Base-by-base conservation (phyloP, 1,284 basidiomycete genomes). In the Malassezia sp. region DNA sequence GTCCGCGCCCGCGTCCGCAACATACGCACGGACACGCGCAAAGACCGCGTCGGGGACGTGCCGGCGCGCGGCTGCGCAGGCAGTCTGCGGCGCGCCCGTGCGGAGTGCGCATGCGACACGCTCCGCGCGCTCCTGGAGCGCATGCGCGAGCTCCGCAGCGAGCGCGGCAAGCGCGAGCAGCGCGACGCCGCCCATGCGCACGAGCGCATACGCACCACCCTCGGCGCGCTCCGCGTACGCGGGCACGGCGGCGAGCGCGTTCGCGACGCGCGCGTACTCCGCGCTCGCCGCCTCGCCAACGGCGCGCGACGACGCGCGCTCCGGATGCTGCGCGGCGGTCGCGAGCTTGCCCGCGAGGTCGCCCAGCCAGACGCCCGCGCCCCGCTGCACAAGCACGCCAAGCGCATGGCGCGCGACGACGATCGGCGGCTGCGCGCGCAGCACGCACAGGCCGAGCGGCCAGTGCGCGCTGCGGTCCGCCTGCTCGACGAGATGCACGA, bases 401-500 rank as follows among this genome's bases (percentile, higher is more conserved):
- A 64, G 35, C 10, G 52, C 44, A 28, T 59, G 57, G 12, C 60
- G 47, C 33, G 52, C 43, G 15, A 61, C 45, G 30, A 65, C 39
- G 11, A 60, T 38, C 8, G 60, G 61, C 2, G 46, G 43, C 8
- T 10, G 10, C 9, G 10, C 24, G 12, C 15, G 9, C 8, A 34
- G 30, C 21, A 39, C 17, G 22, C 22, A 42, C 17, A 62, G 42
- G 1, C 44, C 45, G 20, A 67, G 54, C 3, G 61, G 60, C 60
- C 60, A 67, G 29, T 57, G 50, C 17, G 59, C 64, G 0, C 52
- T 49, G 15, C 53, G 52, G 43, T 67, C 64, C 41, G 57, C 49
- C 44, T 63, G 56, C 45, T 65, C 61, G 29, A 56, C 52, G 9
- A 63, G 52, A 7, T 58, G 58, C 4, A 57, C 53, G 42, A 62